Base-by-base conservation (phyloP, 164 flowering plant genomes). In the Chimonanthus praecox region DNA sequence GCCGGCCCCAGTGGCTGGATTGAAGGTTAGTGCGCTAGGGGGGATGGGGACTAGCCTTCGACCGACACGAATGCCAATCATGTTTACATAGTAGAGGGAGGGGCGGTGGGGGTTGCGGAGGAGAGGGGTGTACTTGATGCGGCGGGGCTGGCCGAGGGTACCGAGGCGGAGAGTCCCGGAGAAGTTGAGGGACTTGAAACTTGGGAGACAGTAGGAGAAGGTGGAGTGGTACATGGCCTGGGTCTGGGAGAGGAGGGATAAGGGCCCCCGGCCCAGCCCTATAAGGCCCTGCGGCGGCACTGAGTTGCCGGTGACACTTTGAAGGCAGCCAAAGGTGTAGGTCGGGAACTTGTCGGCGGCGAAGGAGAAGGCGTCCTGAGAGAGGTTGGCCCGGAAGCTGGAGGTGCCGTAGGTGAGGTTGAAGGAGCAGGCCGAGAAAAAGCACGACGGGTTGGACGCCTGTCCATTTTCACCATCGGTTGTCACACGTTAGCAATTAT, bases 131-230 rank as follows among this genome's bases (percentile, higher is more conserved):
- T 58, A 78, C 73, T 88, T 90, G 70, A 95, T 92, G 15, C 78
- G 81, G 8, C 2, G 65, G 48, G 98, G 99, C 77, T 93, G 99
- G 33, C 81, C 87, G 0, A 69, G 50, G 6, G 94, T 88, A 1
- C 99, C 99, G 15, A 95, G 84, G 47, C 90, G 80, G 7, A 95
- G 79, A 0, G 92, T 81, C 16, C 99, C 99, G 44, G 97, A 82
- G 71, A 90, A 93, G 73, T 84, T 86, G 13, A 67, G 73, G 6
- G 97, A 84, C 76, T 80, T 89, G 81, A 84, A 87, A 82, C 82
- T 85, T 16, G 98, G 99, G 70, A 95, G 75, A 81, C 98, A 95
- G 78, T 95, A 95, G 15, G 99, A 95, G 83, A 95, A 94, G 62
- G 94, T 92, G 78, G 92, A 87, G 47, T 79, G 73, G 87, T 92